phyloP scores from a whole-genome alignment of 2,329 filamentous ascomycete genomes.

The Aspergillus brunneoviolaceus region DNA sequence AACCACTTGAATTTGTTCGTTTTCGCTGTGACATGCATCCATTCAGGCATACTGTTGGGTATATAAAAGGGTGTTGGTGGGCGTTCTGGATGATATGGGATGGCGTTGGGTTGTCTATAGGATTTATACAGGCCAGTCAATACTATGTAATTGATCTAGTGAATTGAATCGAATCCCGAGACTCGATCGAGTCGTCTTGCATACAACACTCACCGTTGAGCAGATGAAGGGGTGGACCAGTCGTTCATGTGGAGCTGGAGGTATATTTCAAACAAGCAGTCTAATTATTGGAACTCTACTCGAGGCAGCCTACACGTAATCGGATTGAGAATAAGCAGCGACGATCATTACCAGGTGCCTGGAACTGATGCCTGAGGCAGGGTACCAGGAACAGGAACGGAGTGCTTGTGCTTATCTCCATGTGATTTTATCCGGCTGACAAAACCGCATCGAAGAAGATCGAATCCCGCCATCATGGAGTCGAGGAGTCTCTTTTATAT shows the following conservation, averaged over 20 bases:
- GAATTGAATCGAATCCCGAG: background rate
- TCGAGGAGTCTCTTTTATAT: background rate
- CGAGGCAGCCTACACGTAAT: background rate
- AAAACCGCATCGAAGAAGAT: conserved; percentile 5
- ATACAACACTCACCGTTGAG: background rate
- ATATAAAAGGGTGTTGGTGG: background rate
- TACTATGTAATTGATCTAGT: background rate
- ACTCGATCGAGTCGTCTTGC: too few relatives aligned
- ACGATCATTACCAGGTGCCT: background rate
- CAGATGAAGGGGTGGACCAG: background rate
- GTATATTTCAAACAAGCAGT: background rate
- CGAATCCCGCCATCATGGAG: background rate
- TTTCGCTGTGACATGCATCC: background rate
- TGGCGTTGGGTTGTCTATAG: background rate
- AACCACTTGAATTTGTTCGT: background rate
- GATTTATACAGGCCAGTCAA: background rate
- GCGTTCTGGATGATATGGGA: background rate
- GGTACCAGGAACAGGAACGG: background rate
- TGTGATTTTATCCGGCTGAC: conserved; percentile 1
- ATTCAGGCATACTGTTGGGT: background rate
- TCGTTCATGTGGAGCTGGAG: background rate
- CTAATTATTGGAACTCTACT: background rate
- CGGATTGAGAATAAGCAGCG: background rate
- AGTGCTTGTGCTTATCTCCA: background rate
- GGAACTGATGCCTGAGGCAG: background rate